Conservation (phyloP, 768 basidiomycete species). For the Basidioascus undulatus region DNA sequence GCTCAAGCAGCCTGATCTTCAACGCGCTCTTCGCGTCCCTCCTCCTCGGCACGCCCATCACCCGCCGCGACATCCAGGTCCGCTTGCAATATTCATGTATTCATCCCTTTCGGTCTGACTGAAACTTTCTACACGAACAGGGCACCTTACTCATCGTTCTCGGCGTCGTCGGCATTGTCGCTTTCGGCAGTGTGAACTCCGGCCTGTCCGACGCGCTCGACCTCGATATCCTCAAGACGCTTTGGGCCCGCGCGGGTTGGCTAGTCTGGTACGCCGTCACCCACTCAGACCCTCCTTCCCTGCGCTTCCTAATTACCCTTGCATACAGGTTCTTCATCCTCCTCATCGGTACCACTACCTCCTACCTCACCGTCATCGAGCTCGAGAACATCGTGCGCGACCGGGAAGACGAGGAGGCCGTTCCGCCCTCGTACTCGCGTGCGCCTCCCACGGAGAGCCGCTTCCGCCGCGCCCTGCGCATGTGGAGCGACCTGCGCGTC, state of each 20-base stretch:
- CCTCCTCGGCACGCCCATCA: constrained; percentile 64
- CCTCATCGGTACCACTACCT: constrained; percentile 42
- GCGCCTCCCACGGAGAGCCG: too few relatives aligned
- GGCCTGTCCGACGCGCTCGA: constrained; percentile 55
- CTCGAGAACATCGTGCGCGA: too few relatives aligned
- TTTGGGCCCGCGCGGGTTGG: constrained; percentile 77
- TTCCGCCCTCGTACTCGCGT: too few relatives aligned
- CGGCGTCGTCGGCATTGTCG: constrained; percentile 69
- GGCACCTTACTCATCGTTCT: constrained; percentile 61
- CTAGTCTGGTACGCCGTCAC: too few relatives aligned
- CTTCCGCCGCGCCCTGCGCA: too few relatives aligned
- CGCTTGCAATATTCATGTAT: constrained; percentile 13
- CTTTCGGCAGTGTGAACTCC: constrained; percentile 24
- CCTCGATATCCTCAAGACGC: constrained; percentile 47
- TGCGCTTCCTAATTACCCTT: too few relatives aligned
- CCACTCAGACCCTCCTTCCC: too few relatives aligned
- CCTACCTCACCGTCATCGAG: constrained; percentile 13
- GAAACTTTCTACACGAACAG: constrained; percentile 17
- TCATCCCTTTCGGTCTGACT: neutral
- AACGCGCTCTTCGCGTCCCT: constrained; percentile 78
- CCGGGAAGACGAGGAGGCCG: too few relatives aligned
- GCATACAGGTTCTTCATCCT: constrained; percentile 66
- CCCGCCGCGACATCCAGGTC: constrained; percentile 57
- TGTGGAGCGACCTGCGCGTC: too few relatives aligned
- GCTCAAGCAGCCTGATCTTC: constrained; percentile 79